Evolutionary conservation across 1,139 yeast species (phyloP).

Genomic region (Taiozyma sp.): DNA sequence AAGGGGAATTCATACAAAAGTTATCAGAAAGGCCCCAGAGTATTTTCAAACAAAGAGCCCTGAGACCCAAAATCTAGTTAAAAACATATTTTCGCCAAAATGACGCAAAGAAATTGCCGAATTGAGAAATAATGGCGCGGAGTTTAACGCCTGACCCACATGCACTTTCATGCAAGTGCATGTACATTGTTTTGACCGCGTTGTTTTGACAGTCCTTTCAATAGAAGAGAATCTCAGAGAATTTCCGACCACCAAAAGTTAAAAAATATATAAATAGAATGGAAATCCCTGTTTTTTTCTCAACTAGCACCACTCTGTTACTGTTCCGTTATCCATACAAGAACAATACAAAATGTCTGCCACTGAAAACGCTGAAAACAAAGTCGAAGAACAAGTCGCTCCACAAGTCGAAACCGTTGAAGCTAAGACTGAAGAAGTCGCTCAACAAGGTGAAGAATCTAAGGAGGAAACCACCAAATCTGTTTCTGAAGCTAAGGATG

Average conservation of each 20-base stretch:
- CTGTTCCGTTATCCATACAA: too few relatives aligned
- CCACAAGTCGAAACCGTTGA: slow-evolving; percentile 2
- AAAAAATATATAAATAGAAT: neutral
- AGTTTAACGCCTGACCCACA: neutral
- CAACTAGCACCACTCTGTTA: neutral
- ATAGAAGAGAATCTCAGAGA: neutral
- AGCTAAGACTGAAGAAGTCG: slow-evolving; percentile 8
- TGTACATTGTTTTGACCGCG: neutral
- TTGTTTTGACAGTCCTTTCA: neutral
- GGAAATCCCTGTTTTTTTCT: neutral
- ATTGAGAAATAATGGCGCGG: neutral
- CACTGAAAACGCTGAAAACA: slow-evolving; percentile 22
- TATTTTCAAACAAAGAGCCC: too few relatives aligned
- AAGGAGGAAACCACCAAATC: slow-evolving; percentile 7
- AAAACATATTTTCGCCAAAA: neutral
- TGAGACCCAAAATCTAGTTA: too few relatives aligned
- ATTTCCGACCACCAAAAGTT: neutral
- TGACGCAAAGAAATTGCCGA: neutral
- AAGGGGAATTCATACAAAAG: too few relatives aligned
- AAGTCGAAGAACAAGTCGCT: slow-evolving; percentile 16
- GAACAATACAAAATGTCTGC: slow-evolving; percentile 5
- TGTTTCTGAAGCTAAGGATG: slow-evolving; percentile 17
- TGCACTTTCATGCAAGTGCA: neutral
- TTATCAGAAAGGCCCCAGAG: too few relatives aligned
- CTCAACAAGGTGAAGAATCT: slow-evolving; percentile 5